Percentiles rank a stretch among this genome's conserved stretches.
phyloP scores from a whole-genome alignment of 2,329 filamentous ascomycete genomes.

The Pyrenochaeta sp. region DNA sequence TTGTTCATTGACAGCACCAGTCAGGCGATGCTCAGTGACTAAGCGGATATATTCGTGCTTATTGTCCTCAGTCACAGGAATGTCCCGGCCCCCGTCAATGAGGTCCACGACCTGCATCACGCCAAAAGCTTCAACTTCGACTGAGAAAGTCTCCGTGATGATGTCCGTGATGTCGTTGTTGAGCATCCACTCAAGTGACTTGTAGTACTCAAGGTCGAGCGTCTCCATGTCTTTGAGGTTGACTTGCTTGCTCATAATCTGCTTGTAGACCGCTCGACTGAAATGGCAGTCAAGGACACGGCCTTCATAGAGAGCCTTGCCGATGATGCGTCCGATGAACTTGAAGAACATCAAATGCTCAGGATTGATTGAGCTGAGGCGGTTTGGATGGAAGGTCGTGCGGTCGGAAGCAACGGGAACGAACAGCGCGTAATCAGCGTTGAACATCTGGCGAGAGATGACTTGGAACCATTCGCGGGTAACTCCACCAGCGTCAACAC shows the following conservation, averaged over 20 bases:
- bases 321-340: conserved; percentile 97
- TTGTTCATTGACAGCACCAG: conserved; percentile 91
- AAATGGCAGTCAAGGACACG: conserved; percentile 98
- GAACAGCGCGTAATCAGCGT: conserved; percentile 96
- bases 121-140: conserved; percentile 93
- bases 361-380: conserved; percentile 89
- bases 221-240: conserved; percentile 99
- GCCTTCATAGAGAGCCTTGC: conserved; percentile 95
- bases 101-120: conserved; percentile 88
- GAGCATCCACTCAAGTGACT: conserved; percentile 97
- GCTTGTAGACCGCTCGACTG: conserved; percentile 97
- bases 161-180: conserved; percentile 99
- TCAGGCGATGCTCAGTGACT: conserved; percentile 91
- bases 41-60: conserved; percentile 97
- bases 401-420: conserved; percentile 95
- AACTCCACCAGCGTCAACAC: conserved; percentile 96
- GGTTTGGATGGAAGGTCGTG: conserved; percentile 98
- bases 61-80: conserved; percentile 95
- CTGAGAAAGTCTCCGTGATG: conserved; percentile 93
- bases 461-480: conserved; percentile 99
- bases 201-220: conserved; percentile 98
- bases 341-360: conserved; percentile 99
- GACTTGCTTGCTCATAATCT: conserved; percentile 91
- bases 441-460: conserved; percentile 97
- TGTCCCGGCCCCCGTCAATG: conserved; percentile 84